These are phyloP conservation scores for Penicillium roqueforti DNA, from an alignment of 495 filamentous ascomycete genomes.

Conservation along the genomic window DNA sequence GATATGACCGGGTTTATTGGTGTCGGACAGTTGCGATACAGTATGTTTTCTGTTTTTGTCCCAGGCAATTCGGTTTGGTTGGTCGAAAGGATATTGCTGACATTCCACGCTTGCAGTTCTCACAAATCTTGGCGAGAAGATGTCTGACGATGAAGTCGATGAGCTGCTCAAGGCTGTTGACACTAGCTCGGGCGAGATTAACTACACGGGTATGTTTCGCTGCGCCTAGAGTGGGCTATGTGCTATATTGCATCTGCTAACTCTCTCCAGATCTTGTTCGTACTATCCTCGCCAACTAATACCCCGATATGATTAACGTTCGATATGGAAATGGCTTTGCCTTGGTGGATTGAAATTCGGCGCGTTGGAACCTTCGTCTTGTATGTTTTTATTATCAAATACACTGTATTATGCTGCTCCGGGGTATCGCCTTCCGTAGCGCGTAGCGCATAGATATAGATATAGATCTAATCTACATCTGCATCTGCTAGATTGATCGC, in stretches of 20 bases:
- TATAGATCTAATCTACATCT: not conserved
- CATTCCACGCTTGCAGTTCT: conserved; percentile 52
- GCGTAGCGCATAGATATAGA: too few species aligned
- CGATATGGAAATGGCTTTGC: conserved; percentile 16
- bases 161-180: conserved; percentile 97
- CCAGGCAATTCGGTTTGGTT: not conserved
- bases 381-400: conserved; percentile 10
- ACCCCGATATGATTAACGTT: conserved; percentile 24
- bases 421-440: not conserved
- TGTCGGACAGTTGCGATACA: conserved; percentile 91
- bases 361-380: conserved; percentile 8
- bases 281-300: conserved; percentile 88
- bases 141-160: conserved; percentile 97
- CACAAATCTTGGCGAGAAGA: conserved; percentile 96
- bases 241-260: not conserved
- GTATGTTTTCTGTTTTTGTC: conserved; percentile 46
- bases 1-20: conserved; percentile 98
- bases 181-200: conserved; percentile 88
- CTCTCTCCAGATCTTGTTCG: conserved; percentile 70
- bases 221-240: not conserved
- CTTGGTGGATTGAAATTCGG: conserved; percentile 7
- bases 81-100: not conserved
- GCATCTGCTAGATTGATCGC: not conserved
- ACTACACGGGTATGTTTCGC: conserved; percentile 76
- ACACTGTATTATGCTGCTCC: conserved; percentile 4